phyloP scores from a whole-genome alignment of 768 basidiomycete genomes.

The Xanthoconium stramineum region DNA sequence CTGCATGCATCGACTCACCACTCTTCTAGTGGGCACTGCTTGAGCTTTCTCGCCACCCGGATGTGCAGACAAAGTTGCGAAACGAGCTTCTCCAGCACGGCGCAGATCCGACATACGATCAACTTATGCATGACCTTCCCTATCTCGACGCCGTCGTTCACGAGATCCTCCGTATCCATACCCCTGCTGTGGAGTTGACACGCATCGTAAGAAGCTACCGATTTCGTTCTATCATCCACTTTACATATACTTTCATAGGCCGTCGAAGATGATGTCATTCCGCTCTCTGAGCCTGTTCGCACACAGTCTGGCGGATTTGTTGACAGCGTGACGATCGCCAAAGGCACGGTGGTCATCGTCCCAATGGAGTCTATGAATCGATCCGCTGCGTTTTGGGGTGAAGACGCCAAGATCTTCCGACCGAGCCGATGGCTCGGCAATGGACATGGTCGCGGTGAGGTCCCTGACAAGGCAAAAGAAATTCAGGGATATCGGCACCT shows the following conservation, averaged over 20 bases:
- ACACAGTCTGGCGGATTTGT: constrained; percentile 39
- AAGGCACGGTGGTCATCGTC: constrained; percentile 42
- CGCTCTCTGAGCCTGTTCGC: constrained; percentile 44
- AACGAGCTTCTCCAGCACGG: constrained; percentile 45
- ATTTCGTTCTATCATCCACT: no score
- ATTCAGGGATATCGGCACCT: constrained; percentile 48
- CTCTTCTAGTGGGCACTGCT: constrained; percentile 50
- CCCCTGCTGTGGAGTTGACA: constrained; percentile 30
- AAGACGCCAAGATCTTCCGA: constrained; percentile 52
- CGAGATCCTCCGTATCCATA: constrained; percentile 43
- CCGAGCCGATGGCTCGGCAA: constrained; percentile 61
- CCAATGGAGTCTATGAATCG: constrained; percentile 49
- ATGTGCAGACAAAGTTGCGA: constrained; percentile 47
- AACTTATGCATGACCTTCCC: constrained; percentile 46
- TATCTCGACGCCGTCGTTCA: constrained; percentile 52
- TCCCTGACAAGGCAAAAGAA: constrained; percentile 31
- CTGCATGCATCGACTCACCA: background rate
- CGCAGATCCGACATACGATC: constrained; percentile 53
- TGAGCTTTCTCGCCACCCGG: constrained; percentile 45
- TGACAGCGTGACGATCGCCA: constrained; percentile 40
- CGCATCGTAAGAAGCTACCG: constrained; percentile 8
- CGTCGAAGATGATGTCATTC: constrained; percentile 52
- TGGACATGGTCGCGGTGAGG: constrained; percentile 9
- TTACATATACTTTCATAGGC: constrained; percentile 31
- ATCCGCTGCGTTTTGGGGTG: constrained; percentile 56